Evolutionary conservation across 2,329 filamentous ascomycete genomes (phyloP).

Genomic region (Trichoderma arundinaceum): DNA sequence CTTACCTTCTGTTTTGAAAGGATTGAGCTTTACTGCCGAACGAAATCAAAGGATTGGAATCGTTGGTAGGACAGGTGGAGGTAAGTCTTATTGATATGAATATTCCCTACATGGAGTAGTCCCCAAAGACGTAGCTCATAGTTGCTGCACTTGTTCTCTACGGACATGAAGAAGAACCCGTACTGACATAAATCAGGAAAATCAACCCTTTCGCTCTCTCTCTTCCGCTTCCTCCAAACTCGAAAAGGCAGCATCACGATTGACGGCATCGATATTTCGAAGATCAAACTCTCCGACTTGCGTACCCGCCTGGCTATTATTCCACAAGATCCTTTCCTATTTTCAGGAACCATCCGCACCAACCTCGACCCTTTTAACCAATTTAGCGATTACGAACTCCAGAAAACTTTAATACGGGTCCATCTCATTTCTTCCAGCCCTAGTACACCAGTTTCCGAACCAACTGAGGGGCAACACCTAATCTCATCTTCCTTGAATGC

Average conservation of each 20-base stretch:
- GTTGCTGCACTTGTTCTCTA: background rate
- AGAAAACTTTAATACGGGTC: constrained; percentile 67
- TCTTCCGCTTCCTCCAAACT: constrained; percentile 73
- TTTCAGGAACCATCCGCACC: constrained; percentile 71
- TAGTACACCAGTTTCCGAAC: background rate
- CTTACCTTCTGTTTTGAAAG: constrained; percentile 21
- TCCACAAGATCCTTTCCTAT: constrained; percentile 72
- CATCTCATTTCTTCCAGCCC: constrained; percentile 45
- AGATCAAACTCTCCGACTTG: constrained; percentile 67
- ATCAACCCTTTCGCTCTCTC: constrained; percentile 46
- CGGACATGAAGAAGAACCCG: background rate
- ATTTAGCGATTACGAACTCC: constrained; percentile 66
- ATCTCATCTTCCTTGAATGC: constrained; percentile 47
- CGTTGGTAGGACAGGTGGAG: constrained; percentile 22
- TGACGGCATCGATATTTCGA: constrained; percentile 72
- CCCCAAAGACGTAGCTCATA: background rate
- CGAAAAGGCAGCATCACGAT: constrained; percentile 65
- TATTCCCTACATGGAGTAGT: background rate
- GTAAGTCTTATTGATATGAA: background rate
- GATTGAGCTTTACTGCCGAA: constrained; percentile 25
- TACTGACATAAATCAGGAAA: constrained; percentile 6
- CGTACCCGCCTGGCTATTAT: constrained; percentile 73
- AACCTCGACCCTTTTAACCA: constrained; percentile 75
- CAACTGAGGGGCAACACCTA: constrained; percentile 43
- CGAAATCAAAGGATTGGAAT: constrained; percentile 22